Evolutionary conservation across 192 early-diverging fungal species (phyloP).

Genomic region (Backusella parvicylindrica): DNA sequence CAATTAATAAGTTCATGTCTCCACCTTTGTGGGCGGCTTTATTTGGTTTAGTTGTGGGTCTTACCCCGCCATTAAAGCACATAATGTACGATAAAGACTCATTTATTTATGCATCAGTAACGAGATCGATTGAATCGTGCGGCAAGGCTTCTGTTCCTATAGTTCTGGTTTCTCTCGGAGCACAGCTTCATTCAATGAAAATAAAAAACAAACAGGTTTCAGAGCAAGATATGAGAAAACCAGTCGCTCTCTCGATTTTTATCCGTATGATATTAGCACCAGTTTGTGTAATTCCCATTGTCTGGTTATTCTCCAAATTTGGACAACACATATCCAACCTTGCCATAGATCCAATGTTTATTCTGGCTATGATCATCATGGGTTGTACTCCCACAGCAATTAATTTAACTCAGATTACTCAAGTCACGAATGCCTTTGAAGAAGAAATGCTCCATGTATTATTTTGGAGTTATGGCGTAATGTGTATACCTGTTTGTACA

Average conservation of each 20-base stretch:
- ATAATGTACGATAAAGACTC: constrained; percentile 57
- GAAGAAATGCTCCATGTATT: constrained; percentile 61
- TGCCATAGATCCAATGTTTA: constrained; percentile 61
- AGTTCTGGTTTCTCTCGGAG: constrained; percentile 72
- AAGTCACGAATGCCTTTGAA: constrained; percentile 67
- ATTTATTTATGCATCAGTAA: constrained; percentile 47
- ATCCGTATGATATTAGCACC: constrained; percentile 37
- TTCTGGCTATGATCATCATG: constrained; percentile 58
- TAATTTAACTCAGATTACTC: constrained; percentile 67
- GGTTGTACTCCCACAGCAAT: constrained; percentile 69
- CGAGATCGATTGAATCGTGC: constrained; percentile 65
- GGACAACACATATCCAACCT: constrained; percentile 32
- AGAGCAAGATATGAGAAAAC: constrained; percentile 9
- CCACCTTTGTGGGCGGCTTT: constrained; percentile 72
- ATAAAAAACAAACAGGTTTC: not conserved
- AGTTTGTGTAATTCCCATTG: constrained; percentile 32
- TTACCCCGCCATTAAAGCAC: constrained; percentile 54
- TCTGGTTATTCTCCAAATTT: constrained; percentile 20
- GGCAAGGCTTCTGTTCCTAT: constrained; percentile 77
- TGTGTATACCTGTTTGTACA: constrained; percentile 35
- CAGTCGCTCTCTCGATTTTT: constrained; percentile 25
- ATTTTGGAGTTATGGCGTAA: constrained; percentile 63
- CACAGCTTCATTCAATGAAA: constrained; percentile 45
- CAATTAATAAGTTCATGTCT: constrained; percentile 45
- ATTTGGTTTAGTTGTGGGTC: constrained; percentile 61